Evolutionary conservation across 2,329 filamentous ascomycete species (phyloP).

Genomic region (Apiospora saccharicola): DNA sequence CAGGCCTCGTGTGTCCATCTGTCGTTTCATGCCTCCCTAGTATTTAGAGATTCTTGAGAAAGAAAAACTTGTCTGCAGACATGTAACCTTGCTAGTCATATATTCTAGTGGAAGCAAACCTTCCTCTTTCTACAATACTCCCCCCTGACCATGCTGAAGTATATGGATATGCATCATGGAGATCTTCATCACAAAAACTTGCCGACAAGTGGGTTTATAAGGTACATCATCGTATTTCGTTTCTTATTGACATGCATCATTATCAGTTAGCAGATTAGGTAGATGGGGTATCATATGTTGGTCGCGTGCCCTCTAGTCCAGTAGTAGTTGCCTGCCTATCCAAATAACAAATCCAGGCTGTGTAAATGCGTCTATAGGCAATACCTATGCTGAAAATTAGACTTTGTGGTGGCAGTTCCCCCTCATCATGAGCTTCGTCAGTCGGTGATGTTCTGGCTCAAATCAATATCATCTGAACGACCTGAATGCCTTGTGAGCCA

Average conservation of each 20-base stretch:
- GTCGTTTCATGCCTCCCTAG: neutral
- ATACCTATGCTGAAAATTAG: neutral
- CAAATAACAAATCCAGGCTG: constrained; percentile 11
- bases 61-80: neutral
- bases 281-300: constrained; percentile 42
- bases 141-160: neutral
- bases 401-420: neutral
- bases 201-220: neutral
- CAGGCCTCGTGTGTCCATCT: neutral
- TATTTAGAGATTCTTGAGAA: neutral
- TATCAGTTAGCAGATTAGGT: constrained; percentile 34
- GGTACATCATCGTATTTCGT: constrained; percentile 21
- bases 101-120: neutral
- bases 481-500: constrained; percentile 54
- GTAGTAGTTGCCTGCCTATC: constrained; percentile 10
- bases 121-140: neutral
- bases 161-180: neutral
- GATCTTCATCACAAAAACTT: neutral
- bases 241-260: constrained; percentile 38
- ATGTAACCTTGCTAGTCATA: neutral
- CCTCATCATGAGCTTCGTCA: neutral
- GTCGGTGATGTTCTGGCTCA: neutral
- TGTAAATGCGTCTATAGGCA: constrained; percentile 11
- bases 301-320: constrained; percentile 16
- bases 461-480: constrained; percentile 49